Evolutionary conservation across 371 early-diverging fungal species (phyloP).

Genomic region (Apophysomyces elegans): DNA sequence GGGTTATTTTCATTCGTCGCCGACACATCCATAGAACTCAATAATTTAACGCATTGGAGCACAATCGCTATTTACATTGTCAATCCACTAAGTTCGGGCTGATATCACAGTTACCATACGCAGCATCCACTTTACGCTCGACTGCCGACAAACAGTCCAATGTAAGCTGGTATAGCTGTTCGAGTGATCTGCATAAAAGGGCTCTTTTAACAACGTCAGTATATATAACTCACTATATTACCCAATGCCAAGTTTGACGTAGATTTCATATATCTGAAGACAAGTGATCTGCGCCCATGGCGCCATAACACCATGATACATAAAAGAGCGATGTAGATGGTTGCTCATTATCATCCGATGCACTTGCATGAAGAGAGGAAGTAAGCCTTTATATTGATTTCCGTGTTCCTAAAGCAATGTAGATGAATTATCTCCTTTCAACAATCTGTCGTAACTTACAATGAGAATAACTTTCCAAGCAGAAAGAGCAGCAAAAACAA

Average conservation of each 20-base stretch:
- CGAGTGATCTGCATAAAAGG: slow-evolving; percentile 28
- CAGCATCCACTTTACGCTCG: slow-evolving; percentile 51
- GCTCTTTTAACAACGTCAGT: not conserved
- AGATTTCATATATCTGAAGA: slow-evolving; percentile 35
- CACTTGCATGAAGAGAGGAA: slow-evolving; percentile 38
- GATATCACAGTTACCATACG: slow-evolving; percentile 42
- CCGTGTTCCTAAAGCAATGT: slow-evolving; percentile 27
- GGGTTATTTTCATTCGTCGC: slow-evolving; percentile 25
- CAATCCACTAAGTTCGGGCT: not conserved
- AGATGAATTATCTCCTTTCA: not conserved
- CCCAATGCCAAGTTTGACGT: slow-evolving; percentile 37
- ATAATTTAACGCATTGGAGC: slow-evolving; percentile 40
- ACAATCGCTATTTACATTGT: slow-evolving; percentile 36
- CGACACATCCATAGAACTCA: slow-evolving; percentile 31
- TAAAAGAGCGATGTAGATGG: slow-evolving; percentile 40
- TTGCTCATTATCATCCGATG: slow-evolving; percentile 45
- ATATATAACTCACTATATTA: slow-evolving; percentile 15
- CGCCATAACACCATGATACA: slow-evolving; percentile 57
- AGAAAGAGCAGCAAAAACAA: slow-evolving; percentile 47
- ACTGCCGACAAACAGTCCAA: slow-evolving; percentile 33
- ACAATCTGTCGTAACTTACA: slow-evolving; percentile 14
- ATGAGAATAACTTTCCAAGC: slow-evolving; percentile 39
- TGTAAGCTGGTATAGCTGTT: slow-evolving; percentile 29
- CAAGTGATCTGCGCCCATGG: slow-evolving; percentile 59
- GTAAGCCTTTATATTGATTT: slow-evolving; percentile 30